Evolutionary conservation across 2,329 filamentous ascomycete genomes (phyloP).

Genomic region (Karstenula rhodostoma): DNA sequence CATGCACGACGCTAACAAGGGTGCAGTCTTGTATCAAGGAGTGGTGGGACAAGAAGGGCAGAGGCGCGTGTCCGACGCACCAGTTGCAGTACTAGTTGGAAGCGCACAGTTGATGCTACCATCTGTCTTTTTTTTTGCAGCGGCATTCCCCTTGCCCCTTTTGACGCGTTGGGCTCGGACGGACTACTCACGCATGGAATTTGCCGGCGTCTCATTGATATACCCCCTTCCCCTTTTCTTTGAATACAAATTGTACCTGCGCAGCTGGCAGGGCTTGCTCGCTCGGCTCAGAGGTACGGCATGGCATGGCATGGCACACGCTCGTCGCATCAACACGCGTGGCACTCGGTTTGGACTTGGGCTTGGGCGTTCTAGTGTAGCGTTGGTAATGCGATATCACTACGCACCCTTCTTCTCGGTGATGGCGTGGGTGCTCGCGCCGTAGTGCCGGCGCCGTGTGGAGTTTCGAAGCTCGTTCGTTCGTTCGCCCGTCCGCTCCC

Average conservation of each 20-base stretch:
- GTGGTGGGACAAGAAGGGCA: slow-evolving; percentile 66
- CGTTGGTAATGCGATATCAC: too few species aligned
- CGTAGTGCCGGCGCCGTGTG: too few species aligned
- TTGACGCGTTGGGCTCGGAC: background rate
- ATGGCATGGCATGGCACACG: background rate
- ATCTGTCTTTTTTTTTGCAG: background rate
- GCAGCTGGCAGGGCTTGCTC: background rate
- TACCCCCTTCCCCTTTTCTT: slow-evolving; percentile 8
- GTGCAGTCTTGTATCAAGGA: slow-evolving; percentile 61
- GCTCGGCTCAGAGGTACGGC: background rate
- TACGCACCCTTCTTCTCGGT: too few species aligned
- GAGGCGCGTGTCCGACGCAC: slow-evolving; percentile 68
- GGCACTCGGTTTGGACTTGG: too few species aligned
- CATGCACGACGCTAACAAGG: slow-evolving; percentile 11
- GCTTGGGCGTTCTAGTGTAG: too few species aligned
- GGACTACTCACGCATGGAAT: background rate
- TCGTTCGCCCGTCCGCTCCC: too few species aligned
- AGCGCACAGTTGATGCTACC: background rate
- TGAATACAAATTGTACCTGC: background rate
- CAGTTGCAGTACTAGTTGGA: slow-evolving; percentile 50
- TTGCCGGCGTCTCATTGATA: slow-evolving; percentile 5
- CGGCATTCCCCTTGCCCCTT: background rate
- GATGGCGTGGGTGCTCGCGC: too few species aligned
- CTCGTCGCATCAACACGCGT: too few species aligned
- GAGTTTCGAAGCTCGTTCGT: too few species aligned